phyloP scores from a whole-genome alignment of 192 early-diverging fungal genomes.

The Coemansia sp. region DNA sequence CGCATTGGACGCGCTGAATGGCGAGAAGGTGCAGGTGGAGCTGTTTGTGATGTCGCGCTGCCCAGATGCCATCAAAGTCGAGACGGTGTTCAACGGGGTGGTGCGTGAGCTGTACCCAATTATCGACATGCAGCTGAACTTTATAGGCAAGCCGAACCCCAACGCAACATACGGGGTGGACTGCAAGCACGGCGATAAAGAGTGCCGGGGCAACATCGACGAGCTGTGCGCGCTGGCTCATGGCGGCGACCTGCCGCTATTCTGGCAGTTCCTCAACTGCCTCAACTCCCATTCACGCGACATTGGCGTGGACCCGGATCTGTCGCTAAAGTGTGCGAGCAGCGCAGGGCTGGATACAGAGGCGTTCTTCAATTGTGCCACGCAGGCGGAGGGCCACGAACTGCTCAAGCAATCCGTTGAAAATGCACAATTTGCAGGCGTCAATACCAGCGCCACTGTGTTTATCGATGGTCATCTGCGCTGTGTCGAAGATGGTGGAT shows the following conservation, averaged over 20 bases:
- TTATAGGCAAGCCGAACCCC: conserved; percentile 45
- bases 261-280: conserved; percentile 44
- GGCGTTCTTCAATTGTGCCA: conserved; percentile 43
- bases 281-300: conserved; percentile 19
- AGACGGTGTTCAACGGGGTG: conserved; percentile 35
- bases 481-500: conserved; percentile 65
- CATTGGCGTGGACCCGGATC: conserved; percentile 26
- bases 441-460: conserved; percentile 59
- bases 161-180: conserved; percentile 25
- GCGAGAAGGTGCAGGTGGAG: conserved; percentile 54
- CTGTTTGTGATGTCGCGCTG: conserved; percentile 76
- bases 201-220: conserved; percentile 55
- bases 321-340: conserved; percentile 38
- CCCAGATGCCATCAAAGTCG: conserved; percentile 61
- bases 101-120: conserved; percentile 49
- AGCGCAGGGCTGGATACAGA: conserved; percentile 43
- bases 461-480: conserved; percentile 57
- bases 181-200: conserved; percentile 55
- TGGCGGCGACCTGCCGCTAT: conserved; percentile 23
- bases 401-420: conserved; percentile 54
- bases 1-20: not conserved
- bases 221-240: conserved; percentile 47
- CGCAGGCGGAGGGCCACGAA: conserved; percentile 34
- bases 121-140: conserved; percentile 47
- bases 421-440: conserved; percentile 50